Percentiles rank a stretch among this genome's conserved stretches.
These are phyloP conservation scores for Dioscorea zingiberensis DNA, from an alignment of 106 monocot genomes.

Conservation along the genomic window DNA sequence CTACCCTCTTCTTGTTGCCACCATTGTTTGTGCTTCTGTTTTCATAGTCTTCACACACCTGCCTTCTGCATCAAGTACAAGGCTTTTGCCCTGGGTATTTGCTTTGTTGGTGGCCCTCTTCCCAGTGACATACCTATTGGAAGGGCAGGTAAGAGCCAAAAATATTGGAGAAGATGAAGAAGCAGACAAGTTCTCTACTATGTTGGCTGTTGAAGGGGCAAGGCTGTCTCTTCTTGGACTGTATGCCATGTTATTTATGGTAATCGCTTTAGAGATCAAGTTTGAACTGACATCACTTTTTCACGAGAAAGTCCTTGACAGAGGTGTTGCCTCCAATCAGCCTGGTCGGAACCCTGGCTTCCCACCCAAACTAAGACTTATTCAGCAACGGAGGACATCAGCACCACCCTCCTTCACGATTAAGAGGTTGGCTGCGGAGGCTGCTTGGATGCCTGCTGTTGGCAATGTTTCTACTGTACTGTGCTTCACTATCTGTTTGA, in stretches of 20 bases:
- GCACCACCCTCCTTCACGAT: conserved; percentile 83
- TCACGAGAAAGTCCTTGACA: conserved; percentile 69
- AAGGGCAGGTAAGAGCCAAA: conserved; percentile 81
- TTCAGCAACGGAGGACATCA: conserved; percentile 75
- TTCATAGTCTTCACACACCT: conserved; percentile 84
- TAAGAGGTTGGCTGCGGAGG: conserved; percentile 84
- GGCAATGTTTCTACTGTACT: conserved; percentile 86
- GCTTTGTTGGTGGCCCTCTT: conserved; percentile 83
- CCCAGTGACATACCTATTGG: conserved; percentile 88
- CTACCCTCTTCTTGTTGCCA: conserved; percentile 70
- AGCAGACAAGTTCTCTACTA: conserved; percentile 49
- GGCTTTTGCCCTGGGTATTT: conserved; percentile 93
- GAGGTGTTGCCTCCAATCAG: conserved; percentile 20
- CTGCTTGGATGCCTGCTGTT: conserved; percentile 96
- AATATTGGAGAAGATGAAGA: conserved; percentile 55
- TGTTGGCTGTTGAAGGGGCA: conserved; percentile 85
- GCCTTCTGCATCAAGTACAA: conserved; percentile 85
- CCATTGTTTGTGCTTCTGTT: conserved; percentile 68
- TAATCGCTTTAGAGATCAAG: conserved; percentile 77
- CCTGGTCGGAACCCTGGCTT: conserved; percentile 30
- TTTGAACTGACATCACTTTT: conserved; percentile 74
- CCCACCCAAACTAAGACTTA: conserved; percentile 62
- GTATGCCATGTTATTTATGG: conserved; percentile 86
- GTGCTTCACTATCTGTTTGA: conserved; percentile 78
- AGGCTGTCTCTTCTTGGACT: conserved; percentile 92